Evolutionary conservation across 257 asterid species (phyloP), one percentile per base, ranked within the genome.

Genomic region (Solanum corneliomulleri): DNA sequence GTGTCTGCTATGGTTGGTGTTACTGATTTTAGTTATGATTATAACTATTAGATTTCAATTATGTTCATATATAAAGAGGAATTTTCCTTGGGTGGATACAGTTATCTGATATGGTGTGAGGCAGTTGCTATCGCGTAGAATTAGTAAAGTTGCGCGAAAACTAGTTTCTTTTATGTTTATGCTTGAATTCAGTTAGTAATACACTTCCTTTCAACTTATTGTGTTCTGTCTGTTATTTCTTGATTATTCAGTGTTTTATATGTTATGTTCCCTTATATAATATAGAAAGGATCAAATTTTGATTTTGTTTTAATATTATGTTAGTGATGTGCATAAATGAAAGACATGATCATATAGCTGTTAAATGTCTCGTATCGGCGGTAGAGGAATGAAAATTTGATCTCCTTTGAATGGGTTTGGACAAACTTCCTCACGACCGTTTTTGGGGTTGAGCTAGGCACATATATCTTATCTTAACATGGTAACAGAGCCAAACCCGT

Each of bases 1-100:
- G 93, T 97, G 1, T 93, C 95, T 2, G 99, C 99, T 45, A 97
- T 97, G 99, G 95, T 97, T 87, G 98, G 99, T 44, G 86, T 97
- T 89, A 92, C 98, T 82, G 98, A 93, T 90, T 96, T 97, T 88
- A 89, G 92, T 25, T 94, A 94, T 88, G 95, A 94, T 31, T 96
- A 95, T 92, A 89, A 89, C 78, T 91, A 93, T 86, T 95, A 87
- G 90, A 80, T 37, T 81, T 49, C 4, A 18, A 7, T 81, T 78
- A 29, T 18, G 15, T 39, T 47, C 0, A 0, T 80, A 0, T 49
- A 10, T 47, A 80, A 47, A 29, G 11, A 42, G 60, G 83, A 11
- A 7, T 37, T 21, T 75, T 31, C 56, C 7, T 6, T 11, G 6
- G 11, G 25, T 20, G 64, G 64, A 56, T 4, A 7, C 25, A 8